phyloP scores from a whole-genome alignment of 106 monocot genomes.

The Agapanthus africanus region DNA sequence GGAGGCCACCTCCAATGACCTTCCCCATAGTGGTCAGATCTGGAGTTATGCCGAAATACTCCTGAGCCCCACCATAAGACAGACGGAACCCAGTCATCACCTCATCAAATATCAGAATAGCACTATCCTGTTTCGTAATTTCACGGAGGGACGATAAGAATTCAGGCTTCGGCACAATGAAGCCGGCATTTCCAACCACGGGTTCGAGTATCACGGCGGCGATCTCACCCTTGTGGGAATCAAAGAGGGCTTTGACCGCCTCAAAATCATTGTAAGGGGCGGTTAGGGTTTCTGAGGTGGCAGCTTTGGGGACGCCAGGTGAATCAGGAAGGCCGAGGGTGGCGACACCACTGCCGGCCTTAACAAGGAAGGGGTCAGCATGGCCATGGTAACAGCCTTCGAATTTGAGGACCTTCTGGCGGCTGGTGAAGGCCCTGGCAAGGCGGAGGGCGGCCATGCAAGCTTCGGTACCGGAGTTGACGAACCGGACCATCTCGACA shows the following conservation, averaged over 20 bases:
- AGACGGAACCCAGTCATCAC: slow-evolving; percentile 96
- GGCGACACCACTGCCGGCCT: slow-evolving; percentile 91
- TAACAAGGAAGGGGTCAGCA: slow-evolving; percentile 80
- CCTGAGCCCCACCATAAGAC: slow-evolving; percentile 89
- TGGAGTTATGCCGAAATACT: slow-evolving; percentile 67
- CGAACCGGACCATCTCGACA: slow-evolving; percentile 93
- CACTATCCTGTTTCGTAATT: slow-evolving; percentile 49
- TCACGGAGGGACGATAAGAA: slow-evolving; percentile 56
- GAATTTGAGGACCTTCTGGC: slow-evolving; percentile 74
- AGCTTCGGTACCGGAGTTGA: slow-evolving; percentile 93
- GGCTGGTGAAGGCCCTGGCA: slow-evolving; percentile 74
- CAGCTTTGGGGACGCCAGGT: slow-evolving; percentile 77
- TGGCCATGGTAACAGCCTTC: slow-evolving; percentile 96
- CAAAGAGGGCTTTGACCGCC: slow-evolving; percentile 47
- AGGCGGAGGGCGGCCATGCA: slow-evolving; percentile 95
- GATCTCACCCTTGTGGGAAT: slow-evolving; percentile 58
- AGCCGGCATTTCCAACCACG: slow-evolving; percentile 90
- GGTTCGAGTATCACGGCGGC: slow-evolving; percentile 91
- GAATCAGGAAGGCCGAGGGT: slow-evolving; percentile 95
- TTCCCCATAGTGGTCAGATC: slow-evolving; percentile 87
- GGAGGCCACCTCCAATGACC: slow-evolving; percentile 84
- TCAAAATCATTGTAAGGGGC: slow-evolving; percentile 74
- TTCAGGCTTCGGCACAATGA: slow-evolving; percentile 55
- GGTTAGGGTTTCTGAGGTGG: slow-evolving; percentile 67
- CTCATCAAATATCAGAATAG: slow-evolving; percentile 93